phyloP scores from a whole-genome alignment of 202 grass and related monocot genomes.

The Zoysia matrella region DNA sequence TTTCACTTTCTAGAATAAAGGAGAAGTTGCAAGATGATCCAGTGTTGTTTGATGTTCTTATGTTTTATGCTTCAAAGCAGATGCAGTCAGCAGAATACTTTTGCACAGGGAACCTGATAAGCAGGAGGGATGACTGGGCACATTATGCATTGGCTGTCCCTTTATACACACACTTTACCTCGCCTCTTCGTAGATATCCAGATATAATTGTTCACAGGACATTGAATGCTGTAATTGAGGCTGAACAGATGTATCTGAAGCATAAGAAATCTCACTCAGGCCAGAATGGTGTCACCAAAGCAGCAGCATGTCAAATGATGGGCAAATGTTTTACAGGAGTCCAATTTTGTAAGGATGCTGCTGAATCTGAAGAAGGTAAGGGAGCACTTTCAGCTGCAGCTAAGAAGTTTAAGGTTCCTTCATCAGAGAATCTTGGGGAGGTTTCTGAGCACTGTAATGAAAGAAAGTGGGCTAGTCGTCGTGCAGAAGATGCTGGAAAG shows the following conservation, averaged over 20 bases:
- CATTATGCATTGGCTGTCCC: slow-evolving; percentile 88
- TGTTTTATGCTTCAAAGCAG: slow-evolving; percentile 94
- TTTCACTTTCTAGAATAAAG: slow-evolving; percentile 83
- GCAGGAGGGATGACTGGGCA: slow-evolving; percentile 81
- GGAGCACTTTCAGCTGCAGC: slow-evolving; percentile 63
- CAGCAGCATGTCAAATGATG: slow-evolving; percentile 37
- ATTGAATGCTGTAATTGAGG: slow-evolving; percentile 79
- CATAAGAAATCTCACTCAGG: slow-evolving; percentile 42
- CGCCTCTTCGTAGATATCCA: slow-evolving; percentile 89
- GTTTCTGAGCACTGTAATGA: slow-evolving; percentile 89
- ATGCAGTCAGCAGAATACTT: slow-evolving; percentile 91
- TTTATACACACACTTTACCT: slow-evolving; percentile 94
- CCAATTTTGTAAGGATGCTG: slow-evolving; percentile 65
- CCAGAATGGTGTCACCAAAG: slow-evolving; percentile 36
- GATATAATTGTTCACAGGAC: slow-evolving; percentile 97
- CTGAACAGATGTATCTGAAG: slow-evolving; percentile 78
- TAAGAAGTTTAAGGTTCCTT: slow-evolving; percentile 74
- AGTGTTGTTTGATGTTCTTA: slow-evolving; percentile 87
- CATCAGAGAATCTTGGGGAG: slow-evolving; percentile 59
- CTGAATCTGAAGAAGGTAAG: slow-evolving; percentile 11
- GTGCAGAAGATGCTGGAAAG: slow-evolving; percentile 87
- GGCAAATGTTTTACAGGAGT: slow-evolving; percentile 74
- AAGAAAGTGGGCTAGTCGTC: slow-evolving; percentile 73
- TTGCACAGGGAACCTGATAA: slow-evolving; percentile 72
- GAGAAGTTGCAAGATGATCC: slow-evolving; percentile 83